A percentile compares a stretch with the other conserved stretches of the same genome.
These are phyloP conservation scores for Botryosphaeria agaves DNA, from an alignment of 2,329 filamentous ascomycete genomes.

Conservation along the genomic window DNA sequence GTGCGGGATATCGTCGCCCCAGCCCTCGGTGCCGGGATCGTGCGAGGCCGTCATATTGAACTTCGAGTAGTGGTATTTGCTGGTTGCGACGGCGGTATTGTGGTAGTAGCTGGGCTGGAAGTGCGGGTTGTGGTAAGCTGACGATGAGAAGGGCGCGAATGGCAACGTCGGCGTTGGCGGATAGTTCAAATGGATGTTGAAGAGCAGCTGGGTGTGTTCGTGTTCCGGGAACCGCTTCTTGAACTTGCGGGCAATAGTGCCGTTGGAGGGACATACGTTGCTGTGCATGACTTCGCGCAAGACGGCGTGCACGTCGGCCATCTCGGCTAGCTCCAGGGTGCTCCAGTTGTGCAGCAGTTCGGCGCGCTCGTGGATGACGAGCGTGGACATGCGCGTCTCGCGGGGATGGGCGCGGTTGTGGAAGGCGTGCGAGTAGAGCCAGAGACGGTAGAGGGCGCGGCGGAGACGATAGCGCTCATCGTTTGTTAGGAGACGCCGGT, in stretches of 20 bases:
- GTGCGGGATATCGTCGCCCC: constrained; percentile 45
- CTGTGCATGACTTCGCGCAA: constrained; percentile 37
- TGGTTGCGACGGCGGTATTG: constrained; percentile 14
- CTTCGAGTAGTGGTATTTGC: constrained; percentile 25
- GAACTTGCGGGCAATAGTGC: constrained; percentile 40
- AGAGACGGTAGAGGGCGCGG: constrained; percentile 41
- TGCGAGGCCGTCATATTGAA: constrained; percentile 30
- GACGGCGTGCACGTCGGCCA: constrained; percentile 39
- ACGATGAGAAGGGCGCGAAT: constrained; percentile 5
- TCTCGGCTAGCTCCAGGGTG: constrained; percentile 37
- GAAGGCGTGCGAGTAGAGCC: constrained; percentile 42
- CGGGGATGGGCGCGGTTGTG: constrained; percentile 35
- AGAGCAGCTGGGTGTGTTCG: constrained; percentile 29
- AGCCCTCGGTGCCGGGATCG: constrained; percentile 40
- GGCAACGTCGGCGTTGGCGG: constrained; percentile 18
- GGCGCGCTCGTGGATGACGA: constrained; percentile 32
- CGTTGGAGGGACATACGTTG: constrained; percentile 45
- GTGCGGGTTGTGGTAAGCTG: constrained; percentile 4
- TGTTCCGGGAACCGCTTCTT: constrained; percentile 36
- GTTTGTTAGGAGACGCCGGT: constrained; percentile 33
- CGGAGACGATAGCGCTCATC: constrained; percentile 34
- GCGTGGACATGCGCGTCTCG: constrained; percentile 27
- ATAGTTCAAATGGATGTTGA: constrained; percentile 35
- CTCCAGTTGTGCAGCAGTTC: constrained; percentile 42
- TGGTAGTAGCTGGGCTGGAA: constrained; percentile 17